Base-by-base conservation (phyloP, 495 filamentous ascomycete species). In the Cudoniella acicularis region DNA sequence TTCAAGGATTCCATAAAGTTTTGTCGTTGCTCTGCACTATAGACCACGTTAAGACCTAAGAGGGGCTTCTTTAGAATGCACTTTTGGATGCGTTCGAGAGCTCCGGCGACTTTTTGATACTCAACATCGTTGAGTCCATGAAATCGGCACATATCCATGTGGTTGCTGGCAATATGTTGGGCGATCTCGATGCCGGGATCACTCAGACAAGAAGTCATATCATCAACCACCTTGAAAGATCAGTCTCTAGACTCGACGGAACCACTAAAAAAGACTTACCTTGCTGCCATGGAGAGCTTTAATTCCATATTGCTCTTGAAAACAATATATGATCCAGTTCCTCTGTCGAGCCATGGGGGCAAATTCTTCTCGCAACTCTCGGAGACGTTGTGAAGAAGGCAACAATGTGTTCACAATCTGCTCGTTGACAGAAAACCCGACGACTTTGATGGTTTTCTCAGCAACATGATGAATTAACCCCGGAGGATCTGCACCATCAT, bases 281-380 rank as follows among this genome's bases (percentile, higher is more conserved):
- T 64, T 64, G 23, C 49, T 42, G 40, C 45, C 52, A 26, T 41
- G 49, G 24, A 60, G 52, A 22, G 13, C 17, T 18, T 8, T 48
- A 24, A 66, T 46, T 1, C 61, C 63, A 49, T 59, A 46, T 21
- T 65, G 40, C 58, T 66, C 56, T 46, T 66, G 61, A 25, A 70
- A 41, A 47, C 70, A 10, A 73, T 73, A 23, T 56, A 56, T 46
- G 18, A 56, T 56, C 53, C 53, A 56, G 17, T 56, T 26, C 26
- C 49, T 51, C 25, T 61, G 57, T 18, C 51, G 59, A 40, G 63
- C 54, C 55, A 62, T 65, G 8, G 52, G 49, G 20, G 59, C 54
- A 54, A 67, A 65, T 13, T 59, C 59, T 21, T 67, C 65, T 24
- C 63, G 50, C 45, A 65, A 45, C 52, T 65, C 63, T 30, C 43